Evolutionary conservation across 1,284 basidiomycete genomes (phyloP).

Genomic region (Malassezia restricta): DNA sequence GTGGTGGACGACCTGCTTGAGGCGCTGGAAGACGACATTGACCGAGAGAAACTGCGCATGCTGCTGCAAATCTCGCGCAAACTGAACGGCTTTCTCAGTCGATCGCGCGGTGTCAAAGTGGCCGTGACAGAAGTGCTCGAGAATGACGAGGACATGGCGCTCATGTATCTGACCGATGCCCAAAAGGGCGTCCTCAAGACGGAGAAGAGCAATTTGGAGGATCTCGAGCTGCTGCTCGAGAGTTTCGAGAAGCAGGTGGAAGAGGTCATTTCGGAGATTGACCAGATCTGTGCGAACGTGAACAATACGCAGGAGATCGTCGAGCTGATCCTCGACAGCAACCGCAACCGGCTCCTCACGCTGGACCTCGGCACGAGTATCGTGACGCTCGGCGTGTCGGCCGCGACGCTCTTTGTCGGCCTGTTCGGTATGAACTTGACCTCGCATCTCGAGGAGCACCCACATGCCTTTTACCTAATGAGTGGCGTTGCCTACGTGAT

Average conservation of each 20-base stretch:
- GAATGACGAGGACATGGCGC: constrained; percentile 61
- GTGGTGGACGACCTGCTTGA: constrained; percentile 27
- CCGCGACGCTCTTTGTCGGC: constrained; percentile 82
- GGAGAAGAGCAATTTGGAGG: constrained; percentile 49
- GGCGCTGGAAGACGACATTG: constrained; percentile 33
- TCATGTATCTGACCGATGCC: constrained; percentile 56
- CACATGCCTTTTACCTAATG: constrained; percentile 25
- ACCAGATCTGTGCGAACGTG: constrained; percentile 50
- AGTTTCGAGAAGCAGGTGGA: constrained; percentile 67
- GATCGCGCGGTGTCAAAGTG: constrained; percentile 26
- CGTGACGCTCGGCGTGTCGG: constrained; percentile 76
- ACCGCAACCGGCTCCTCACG: constrained; percentile 80
- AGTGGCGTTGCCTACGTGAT: constrained; percentile 19
- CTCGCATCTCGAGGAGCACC: constrained; percentile 26
- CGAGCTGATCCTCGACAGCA: constrained; percentile 89
- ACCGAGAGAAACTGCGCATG: constrained; percentile 32
- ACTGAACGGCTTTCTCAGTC: constrained; percentile 25
- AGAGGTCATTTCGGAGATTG: constrained; percentile 32
- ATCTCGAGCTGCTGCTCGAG: constrained; percentile 81
- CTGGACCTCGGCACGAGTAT: constrained; percentile 88
- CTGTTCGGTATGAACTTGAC: constrained; percentile 78
- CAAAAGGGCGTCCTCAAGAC: constrained; percentile 11
- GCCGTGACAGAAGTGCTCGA: constrained; percentile 35
- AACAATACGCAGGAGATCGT: constrained; percentile 94
- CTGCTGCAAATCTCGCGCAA: constrained; percentile 33